These are phyloP conservation scores for Alternaria sp. DNA, from an alignment of 2,329 filamentous ascomycete species.

Conservation along the genomic window DNA sequence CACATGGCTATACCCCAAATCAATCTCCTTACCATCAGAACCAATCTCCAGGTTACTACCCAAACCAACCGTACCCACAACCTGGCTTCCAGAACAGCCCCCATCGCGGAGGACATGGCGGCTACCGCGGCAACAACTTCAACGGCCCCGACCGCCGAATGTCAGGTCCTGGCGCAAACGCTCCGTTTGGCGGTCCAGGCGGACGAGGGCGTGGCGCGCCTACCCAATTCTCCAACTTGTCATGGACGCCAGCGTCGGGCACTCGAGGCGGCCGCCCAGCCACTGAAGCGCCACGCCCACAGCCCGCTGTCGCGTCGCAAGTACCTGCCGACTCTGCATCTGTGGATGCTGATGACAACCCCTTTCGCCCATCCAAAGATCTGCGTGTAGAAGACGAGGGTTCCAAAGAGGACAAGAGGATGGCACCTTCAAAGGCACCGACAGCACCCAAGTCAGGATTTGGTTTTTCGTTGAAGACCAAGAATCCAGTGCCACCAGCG, in stretches of 20 bases:
- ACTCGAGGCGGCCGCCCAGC: slow-evolving; percentile 59
- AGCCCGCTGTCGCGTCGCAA: slow-evolving; percentile 20
- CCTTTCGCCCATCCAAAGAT: slow-evolving; percentile 69
- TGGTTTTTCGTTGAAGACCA: slow-evolving; percentile 89
- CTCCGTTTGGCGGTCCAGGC: slow-evolving; percentile 49
- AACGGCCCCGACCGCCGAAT: slow-evolving; percentile 52
- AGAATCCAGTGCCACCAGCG: slow-evolving; percentile 62
- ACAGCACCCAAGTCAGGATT: slow-evolving; percentile 65
- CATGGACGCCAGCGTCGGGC: slow-evolving; percentile 70
- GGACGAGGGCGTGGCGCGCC: slow-evolving; percentile 60
- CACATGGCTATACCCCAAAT: slow-evolving; percentile 63
- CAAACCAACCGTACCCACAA: slow-evolving; percentile 61
- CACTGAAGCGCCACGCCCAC: slow-evolving; percentile 45
- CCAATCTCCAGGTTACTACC: slow-evolving; percentile 55
- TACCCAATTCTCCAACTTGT: slow-evolving; percentile 68
- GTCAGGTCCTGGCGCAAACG: slow-evolving; percentile 50
- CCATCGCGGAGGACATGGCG: slow-evolving; percentile 59
- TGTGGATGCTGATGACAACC: slow-evolving; percentile 64
- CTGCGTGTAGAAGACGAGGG: slow-evolving; percentile 68
- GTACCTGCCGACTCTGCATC: slow-evolving; percentile 33
- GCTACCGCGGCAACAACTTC: slow-evolving; percentile 65
- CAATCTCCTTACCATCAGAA: slow-evolving; percentile 60
- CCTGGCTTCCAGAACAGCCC: slow-evolving; percentile 57
- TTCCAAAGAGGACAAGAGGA: slow-evolving; percentile 58
- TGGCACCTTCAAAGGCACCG: slow-evolving; percentile 61